Evolutionary conservation across 164 flowering plant species (phyloP).

Genomic region (Berberis vulgaris): DNA sequence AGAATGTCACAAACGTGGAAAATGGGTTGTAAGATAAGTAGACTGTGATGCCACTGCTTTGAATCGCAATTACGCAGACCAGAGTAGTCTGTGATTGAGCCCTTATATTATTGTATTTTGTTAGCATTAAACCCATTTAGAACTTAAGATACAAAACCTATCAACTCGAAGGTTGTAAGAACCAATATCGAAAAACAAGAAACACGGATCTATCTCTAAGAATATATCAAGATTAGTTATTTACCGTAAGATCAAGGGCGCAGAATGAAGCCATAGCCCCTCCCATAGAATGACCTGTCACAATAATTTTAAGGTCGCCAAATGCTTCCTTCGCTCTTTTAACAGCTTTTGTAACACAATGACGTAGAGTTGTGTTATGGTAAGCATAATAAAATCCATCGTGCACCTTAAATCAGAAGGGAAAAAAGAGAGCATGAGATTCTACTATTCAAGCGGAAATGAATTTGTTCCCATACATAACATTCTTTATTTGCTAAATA

Average conservation of each 20-base stretch:
- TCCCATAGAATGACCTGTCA: conserved; percentile 99
- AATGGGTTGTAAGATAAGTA: too few species aligned
- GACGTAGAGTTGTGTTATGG: conserved; percentile 81
- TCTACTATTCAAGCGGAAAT: not conserved
- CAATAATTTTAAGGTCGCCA: conserved; percentile 64
- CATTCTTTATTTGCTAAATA: conserved; percentile 12
- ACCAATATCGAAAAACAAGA: too few species aligned
- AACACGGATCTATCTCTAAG: not conserved
- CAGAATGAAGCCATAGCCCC: conserved; percentile 98
- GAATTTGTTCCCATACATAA: not conserved
- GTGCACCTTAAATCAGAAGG: conserved; percentile 61
- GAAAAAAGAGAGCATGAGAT: not conserved
- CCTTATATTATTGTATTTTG: too few species aligned
- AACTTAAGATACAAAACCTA: too few species aligned
- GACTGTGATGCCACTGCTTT: too few species aligned
- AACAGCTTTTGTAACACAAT: conserved; percentile 59
- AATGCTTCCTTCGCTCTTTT: conserved; percentile 50
- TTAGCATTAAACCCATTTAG: too few species aligned
- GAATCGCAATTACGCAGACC: too few species aligned
- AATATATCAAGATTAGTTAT: not conserved
- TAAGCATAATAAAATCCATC: conserved; percentile 91
- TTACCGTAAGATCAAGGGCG: conserved; percentile 80
- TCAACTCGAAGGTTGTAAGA: too few species aligned
- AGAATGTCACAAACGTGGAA: too few species aligned
- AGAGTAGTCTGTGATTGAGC: too few species aligned